Evolutionary conservation across 306 rosid genomes (phyloP).

Genomic region (Datisca glomerata): DNA sequence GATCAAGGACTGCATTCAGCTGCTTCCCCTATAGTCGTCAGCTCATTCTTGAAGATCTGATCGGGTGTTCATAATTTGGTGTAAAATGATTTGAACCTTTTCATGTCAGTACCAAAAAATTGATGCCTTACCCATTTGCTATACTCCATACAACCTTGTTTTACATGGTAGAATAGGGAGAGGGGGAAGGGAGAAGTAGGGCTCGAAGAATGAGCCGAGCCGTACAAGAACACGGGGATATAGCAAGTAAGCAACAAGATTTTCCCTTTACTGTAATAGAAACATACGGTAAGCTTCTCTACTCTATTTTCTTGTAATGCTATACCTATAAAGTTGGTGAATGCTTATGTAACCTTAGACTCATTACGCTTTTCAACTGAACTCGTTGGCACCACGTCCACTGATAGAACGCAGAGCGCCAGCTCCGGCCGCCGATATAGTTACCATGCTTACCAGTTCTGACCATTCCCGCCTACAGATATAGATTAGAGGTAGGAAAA

Average conservation of each 20-base stretch:
- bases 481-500: no score
- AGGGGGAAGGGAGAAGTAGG: conserved; percentile 9
- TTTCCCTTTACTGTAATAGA: conserved; percentile 3
- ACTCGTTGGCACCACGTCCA: background rate
- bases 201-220: conserved; percentile 1
- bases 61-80: no score
- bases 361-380: background rate
- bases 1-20: background rate
- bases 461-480: no score
- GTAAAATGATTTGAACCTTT: background rate
- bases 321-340: background rate
- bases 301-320: background rate
- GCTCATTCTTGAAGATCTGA: no score
- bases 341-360: background rate
- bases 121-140: background rate
- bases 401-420: conserved; percentile 36
- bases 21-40: background rate
- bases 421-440: no score
- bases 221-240: conserved; percentile 2
- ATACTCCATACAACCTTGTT: background rate
- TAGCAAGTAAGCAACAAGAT: conserved; percentile 4
- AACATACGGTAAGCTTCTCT: background rate
- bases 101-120: background rate
- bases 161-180: background rate
- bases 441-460: no score